phyloP scores from a whole-genome alignment of 1,139 yeast genomes.

The Zygoascus sp. region DNA sequence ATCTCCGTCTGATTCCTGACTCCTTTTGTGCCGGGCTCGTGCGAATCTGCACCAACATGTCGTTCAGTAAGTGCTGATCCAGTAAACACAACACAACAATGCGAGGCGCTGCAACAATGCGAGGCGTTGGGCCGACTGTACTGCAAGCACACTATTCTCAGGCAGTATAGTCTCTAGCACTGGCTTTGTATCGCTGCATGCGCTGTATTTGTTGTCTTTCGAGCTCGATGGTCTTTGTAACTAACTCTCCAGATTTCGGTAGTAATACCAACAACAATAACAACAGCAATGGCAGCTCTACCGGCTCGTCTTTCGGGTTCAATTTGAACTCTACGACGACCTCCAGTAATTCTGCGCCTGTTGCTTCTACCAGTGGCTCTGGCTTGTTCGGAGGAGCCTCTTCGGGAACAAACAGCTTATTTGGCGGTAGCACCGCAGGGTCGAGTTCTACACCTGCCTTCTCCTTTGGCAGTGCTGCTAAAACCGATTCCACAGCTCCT shows the following conservation, averaged over 20 bases:
- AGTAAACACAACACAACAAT: too few species aligned
- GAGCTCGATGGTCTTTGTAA: too few species aligned
- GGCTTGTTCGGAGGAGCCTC: constrained; percentile 9
- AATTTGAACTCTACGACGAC: not conserved
- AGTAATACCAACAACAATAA: not conserved
- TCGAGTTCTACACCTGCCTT: not conserved
- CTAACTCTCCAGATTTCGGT: not conserved
- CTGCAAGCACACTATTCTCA: too few species aligned
- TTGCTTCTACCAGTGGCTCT: constrained; percentile 8
- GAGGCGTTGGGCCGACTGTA: too few species aligned
- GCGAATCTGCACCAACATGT: constrained; percentile 46
- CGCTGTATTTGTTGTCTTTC: too few species aligned
- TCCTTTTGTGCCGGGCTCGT: too few species aligned
- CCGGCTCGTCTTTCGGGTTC: constrained; percentile 1
- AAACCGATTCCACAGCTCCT: constrained; percentile 8
- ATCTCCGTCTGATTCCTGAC: too few species aligned
- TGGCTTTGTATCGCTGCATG: too few species aligned
- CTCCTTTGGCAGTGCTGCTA: constrained; percentile 9
- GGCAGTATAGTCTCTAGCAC: too few species aligned
- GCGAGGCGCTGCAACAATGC: constrained; percentile 24
- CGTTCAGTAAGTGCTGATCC: constrained; percentile 62
- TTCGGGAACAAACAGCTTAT: not conserved
- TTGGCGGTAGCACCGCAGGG: constrained; percentile 16
- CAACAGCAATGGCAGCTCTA: not conserved
- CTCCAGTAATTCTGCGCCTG: constrained; percentile 4